A percentile compares a stretch with the other conserved stretches of the same genome.
Conservation (phyloP, 1,139 yeast genomes). For the Yamadazyma taylorii region DNA sequence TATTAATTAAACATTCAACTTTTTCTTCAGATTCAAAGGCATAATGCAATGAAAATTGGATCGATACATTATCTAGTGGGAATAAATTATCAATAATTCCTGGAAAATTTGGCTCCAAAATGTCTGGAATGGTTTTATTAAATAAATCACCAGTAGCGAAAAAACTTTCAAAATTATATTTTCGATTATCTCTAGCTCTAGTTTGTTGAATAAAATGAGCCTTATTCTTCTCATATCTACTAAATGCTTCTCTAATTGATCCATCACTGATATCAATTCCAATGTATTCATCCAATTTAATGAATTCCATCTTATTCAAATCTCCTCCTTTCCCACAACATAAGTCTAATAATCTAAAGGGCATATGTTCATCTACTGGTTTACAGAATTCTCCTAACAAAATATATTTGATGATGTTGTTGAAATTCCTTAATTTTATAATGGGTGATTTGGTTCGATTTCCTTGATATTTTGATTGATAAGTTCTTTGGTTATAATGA, state of each 20-base stretch:
- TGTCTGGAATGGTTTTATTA: constrained; percentile 63
- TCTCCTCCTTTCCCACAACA: constrained; percentile 99
- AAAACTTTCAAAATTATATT: constrained; percentile 66
- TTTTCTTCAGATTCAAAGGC: constrained; percentile 87
- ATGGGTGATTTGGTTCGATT: constrained; percentile 77
- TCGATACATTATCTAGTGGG: constrained; percentile 85
- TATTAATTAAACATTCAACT: constrained; percentile 68
- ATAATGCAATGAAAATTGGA: constrained; percentile 92
- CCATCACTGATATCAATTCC: constrained; percentile 93
- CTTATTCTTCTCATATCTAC: constrained; percentile 57
- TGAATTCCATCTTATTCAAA: constrained; percentile 81
- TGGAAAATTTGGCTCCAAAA: constrained; percentile 62
- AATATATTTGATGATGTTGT: constrained; percentile 87
- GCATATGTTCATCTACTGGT: constrained; percentile 34
- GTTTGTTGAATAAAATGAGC: constrained; percentile 26
- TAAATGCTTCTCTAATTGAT: constrained; percentile 80
- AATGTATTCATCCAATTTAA: constrained; percentile 70
- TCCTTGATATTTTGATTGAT: constrained; percentile 60
- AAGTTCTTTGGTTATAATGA: constrained; percentile 86
- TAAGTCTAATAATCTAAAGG: constrained; percentile 60
- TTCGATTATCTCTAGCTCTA: constrained; percentile 43
- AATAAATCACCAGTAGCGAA: constrained; percentile 94
- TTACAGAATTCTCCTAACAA: constrained; percentile 61
- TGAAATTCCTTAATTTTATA: constrained; percentile 81
- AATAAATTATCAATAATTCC: constrained; percentile 59